Evolutionary conservation across 2,329 filamentous ascomycete species (phyloP).

Genomic region (Emmonsia crescens): DNA sequence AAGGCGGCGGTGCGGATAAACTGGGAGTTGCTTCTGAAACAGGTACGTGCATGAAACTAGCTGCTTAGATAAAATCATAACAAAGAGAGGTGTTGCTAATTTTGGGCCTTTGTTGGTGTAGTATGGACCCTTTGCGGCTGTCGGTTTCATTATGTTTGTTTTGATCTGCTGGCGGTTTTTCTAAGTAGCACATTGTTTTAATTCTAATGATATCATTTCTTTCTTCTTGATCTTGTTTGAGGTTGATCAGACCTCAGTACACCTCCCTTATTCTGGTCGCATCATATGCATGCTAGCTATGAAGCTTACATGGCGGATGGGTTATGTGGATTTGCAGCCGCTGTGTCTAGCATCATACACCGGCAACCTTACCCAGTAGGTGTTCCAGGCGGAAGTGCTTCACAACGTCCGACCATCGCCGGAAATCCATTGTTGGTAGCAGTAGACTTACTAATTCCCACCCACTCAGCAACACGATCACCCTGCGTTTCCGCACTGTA

Average conservation of each 20-base stretch:
- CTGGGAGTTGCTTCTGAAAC: constrained; percentile 92
- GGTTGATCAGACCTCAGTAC: not conserved
- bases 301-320: not conserved
- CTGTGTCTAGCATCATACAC: not conserved
- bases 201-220: constrained; percentile 1
- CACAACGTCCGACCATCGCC: not conserved
- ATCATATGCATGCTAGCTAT: not conserved
- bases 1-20: constrained; percentile 91
- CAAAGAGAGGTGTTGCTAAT: not conserved
- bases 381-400: not conserved
- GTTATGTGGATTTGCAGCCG: not conserved
- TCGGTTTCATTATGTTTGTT: constrained; percentile 71
- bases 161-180: constrained; percentile 94
- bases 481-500: not conserved
- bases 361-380: not conserved
- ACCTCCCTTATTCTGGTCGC: not conserved
- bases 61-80: no score
- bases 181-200: constrained; percentile 30
- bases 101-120: constrained; percentile 19
- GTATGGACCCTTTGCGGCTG: constrained; percentile 79
- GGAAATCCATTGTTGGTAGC: not conserved
- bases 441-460: not conserved
- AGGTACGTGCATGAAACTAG: constrained; percentile 38
- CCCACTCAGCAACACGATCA: not conserved
- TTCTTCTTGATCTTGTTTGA: not conserved